A percentile compares a stretch with the other conserved stretches of the same genome.
These are phyloP conservation scores for Flueggea neowawraea DNA, from an alignment of 441 rosid species.

Conservation along the genomic window DNA sequence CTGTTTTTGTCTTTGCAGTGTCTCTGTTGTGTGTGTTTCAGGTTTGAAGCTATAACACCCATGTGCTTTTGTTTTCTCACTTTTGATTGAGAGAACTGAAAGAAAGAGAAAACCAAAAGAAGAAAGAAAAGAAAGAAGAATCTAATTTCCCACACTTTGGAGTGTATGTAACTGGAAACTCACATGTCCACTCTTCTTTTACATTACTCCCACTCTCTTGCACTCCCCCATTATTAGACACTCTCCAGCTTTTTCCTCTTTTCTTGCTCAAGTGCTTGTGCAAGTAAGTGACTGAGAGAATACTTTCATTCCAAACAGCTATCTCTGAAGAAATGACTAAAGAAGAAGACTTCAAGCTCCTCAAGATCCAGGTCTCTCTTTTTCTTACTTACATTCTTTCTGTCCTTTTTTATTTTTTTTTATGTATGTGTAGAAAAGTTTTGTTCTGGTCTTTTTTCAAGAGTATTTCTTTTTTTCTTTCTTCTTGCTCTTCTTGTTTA, in stretches of 20 bases:
- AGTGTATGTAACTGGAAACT: too few relatives aligned
- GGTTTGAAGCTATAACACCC: too few relatives aligned
- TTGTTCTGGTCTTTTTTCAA: constrained; percentile 12
- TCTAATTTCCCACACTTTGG: too few relatives aligned
- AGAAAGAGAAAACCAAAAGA: too few relatives aligned
- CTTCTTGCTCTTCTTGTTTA: constrained; percentile 16
- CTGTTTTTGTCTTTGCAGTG: too few relatives aligned
- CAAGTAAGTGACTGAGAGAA: background rate
- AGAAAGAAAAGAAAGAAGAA: too few relatives aligned
- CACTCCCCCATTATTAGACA: constrained; percentile 3
- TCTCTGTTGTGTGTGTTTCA: too few relatives aligned
- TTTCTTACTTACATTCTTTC: constrained; percentile 12
- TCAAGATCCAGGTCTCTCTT: constrained; percentile 71
- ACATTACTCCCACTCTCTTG: background rate
- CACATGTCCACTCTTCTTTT: too few relatives aligned
- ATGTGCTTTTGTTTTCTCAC: too few relatives aligned
- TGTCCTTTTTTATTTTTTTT: constrained; percentile 1
- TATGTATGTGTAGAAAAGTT: constrained; percentile 6
- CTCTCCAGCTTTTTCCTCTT: background rate
- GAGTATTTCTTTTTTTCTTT: constrained; percentile 14
- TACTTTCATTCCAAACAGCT: constrained; percentile 21
- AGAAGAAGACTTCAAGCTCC: constrained; percentile 83
- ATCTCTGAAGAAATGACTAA: constrained; percentile 50
- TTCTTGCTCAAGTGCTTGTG: constrained; percentile 12
- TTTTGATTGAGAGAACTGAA: too few relatives aligned